These are phyloP conservation scores for Achlya hypogyna DNA, from an alignment of 352 stramenopile species.

Conservation along the genomic window DNA sequence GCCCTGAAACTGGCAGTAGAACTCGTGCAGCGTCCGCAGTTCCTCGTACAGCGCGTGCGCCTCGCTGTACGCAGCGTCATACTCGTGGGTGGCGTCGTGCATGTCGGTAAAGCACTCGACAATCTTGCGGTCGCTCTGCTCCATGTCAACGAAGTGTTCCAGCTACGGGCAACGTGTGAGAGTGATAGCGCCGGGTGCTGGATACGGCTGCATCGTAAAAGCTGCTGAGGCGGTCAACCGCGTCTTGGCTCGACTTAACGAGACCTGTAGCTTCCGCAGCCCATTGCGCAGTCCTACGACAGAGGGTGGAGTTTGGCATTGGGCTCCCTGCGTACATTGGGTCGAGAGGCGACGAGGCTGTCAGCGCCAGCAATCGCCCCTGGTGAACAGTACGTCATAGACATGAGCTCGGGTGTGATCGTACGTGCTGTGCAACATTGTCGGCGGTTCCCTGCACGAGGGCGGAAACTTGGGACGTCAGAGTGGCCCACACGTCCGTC, in stretches of 20 bases:
- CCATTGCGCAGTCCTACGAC: too few relatives aligned
- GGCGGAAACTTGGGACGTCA: background rate
- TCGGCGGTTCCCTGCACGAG: background rate
- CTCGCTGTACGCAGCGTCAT: conserved; percentile 49
- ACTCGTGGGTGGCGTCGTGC: conserved; percentile 76
- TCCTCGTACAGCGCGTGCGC: conserved; percentile 71
- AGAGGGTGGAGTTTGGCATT: too few relatives aligned
- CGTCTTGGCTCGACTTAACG: background rate
- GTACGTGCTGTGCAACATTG: background rate
- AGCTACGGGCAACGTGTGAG: conserved; percentile 25
- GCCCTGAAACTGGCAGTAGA: conserved; percentile 69
- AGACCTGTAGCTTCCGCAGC: too few relatives aligned
- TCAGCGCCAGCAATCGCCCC: background rate
- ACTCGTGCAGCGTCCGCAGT: conserved; percentile 60
- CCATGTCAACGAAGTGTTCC: conserved; percentile 80
- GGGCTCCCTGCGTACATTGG: too few relatives aligned
- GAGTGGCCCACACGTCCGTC: background rate
- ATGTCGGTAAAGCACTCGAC: conserved; percentile 73
- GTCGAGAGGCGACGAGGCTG: too few relatives aligned
- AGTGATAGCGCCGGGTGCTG: background rate
- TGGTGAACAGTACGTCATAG: conserved; percentile 17
- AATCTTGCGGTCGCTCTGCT: conserved; percentile 76
- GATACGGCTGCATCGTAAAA: conserved; percentile 14
- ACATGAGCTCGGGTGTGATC: conserved; percentile 10
- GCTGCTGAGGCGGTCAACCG: background rate